These are phyloP conservation scores for Gracilaria vermiculophylla DNA, from an alignment of 23 red algal species.

Conservation along the genomic window DNA sequence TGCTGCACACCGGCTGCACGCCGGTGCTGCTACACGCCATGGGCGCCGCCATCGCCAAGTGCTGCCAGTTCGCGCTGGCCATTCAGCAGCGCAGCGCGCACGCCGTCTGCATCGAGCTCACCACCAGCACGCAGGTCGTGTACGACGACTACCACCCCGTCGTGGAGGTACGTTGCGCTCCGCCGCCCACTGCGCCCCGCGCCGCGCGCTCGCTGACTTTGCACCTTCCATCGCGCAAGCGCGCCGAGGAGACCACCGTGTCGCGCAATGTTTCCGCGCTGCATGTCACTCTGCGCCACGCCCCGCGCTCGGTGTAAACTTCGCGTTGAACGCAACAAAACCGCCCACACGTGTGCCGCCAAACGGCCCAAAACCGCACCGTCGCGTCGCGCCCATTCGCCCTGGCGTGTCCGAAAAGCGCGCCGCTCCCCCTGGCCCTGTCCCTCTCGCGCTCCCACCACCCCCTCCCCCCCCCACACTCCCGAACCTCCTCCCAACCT, in stretches of 20 bases:
- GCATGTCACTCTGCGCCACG: slow-evolving; percentile 1
- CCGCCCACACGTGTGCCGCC: background rate
- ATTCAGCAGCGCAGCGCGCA: background rate
- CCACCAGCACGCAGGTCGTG: slow-evolving; percentile 17
- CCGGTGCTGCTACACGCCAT: slow-evolving; percentile 27
- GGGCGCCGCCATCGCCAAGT: slow-evolving; percentile 40
- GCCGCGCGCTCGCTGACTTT: too few species aligned
- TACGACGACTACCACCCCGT: slow-evolving; percentile 43
- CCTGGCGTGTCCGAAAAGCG: background rate
- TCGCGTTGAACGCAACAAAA: too few species aligned
- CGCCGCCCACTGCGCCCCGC: background rate
- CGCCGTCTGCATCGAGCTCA: background rate
- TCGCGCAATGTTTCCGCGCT: slow-evolving; percentile 18
- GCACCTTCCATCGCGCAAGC: background rate
- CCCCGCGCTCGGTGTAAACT: background rate
- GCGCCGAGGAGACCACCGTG: background rate
- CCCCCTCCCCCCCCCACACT: too few species aligned
- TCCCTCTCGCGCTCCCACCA: background rate
- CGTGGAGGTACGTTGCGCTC: slow-evolving; percentile 15
- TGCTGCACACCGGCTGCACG: background rate
- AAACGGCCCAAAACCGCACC: background rate
- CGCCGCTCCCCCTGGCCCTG: too few species aligned
- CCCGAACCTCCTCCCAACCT: too few species aligned
- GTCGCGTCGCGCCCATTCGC: background rate
- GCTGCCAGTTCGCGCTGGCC: slow-evolving; percentile 20